Evolutionary conservation across 139 green algal genomes (phyloP), one percentile per base, ranked within the genome.

Genomic region (Chlamydomonas urium): DNA sequence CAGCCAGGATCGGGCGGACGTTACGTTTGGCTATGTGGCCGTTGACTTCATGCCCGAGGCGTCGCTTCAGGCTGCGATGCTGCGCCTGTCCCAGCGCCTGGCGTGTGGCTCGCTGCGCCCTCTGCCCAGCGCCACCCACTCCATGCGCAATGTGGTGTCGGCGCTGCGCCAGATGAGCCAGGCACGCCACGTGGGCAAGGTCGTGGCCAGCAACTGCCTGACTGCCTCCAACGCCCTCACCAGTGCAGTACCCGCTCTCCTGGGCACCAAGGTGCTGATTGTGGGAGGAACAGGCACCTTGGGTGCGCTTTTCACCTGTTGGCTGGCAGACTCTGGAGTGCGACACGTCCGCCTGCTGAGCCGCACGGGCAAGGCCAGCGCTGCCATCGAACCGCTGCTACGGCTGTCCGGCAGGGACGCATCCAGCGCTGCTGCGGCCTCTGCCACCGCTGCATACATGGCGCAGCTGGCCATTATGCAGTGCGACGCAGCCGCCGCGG

Each of bases 131-230:
- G 74, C 71, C 1, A 50, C 69, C 8, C 75, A 87, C 69, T 24
- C 45, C 38, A 69, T 90, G 42, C 4, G 42, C 47, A 75, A 31
- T 21, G 80, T 81, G 0, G 75, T 75, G 0, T 62, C 83, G n/a
- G 85, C 83, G 0, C 79, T 96, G 66, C 86, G 90, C 4, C 89
- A 94, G 77, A 91, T 96, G 86, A 92, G 85, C 17, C 88, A 92
- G 77, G 90, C 90, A 6, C 75, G 87, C 0, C 90, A 96, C 47
- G 80, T 96, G 1, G 90, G 90, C 72, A 96, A 96, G 79, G 88
- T 96, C 33, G 90, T 96, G 31, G 82, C 88, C 10, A 77, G 60
- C 29, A 72, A 70, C 45, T 21, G 32, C 33, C 60, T 67, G 23
- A 42, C 21, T 8, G 38, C 29, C 38, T 37, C 37, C 65, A 36